Evolutionary conservation across 2,329 filamentous ascomycete species (phyloP), one percentile per base, ranked within the genome.

Genomic region (Coleophoma eucalyptorum): DNA sequence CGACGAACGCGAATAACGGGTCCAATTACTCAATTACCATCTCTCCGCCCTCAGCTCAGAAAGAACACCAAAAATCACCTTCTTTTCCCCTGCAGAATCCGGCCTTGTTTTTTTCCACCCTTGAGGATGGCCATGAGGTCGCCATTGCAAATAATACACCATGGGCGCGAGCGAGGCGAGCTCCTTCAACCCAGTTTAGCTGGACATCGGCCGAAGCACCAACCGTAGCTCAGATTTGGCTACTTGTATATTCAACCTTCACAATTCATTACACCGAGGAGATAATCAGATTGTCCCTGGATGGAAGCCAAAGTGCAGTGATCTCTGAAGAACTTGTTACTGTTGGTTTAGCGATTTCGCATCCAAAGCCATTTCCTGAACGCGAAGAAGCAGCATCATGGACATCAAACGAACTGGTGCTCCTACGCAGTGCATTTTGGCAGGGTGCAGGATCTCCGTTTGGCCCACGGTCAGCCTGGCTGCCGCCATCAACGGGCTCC

Each of bases 371-470:
- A 38, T 26, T 26, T 5, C 6, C 26, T 5, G 26, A 8, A 26
- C 6, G 26, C 4, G 35, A 15, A 15, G 16, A 38, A 5, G 35
- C 35, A 18, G 15, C 35, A 6, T 5, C 35, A 38, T 38, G 15
- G 16, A n/a, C 35, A 15, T n/a, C 67, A 11, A 61, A 66, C 10
- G 67, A 76, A 50, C 57, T 81, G 34, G 56, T 83, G 21, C 62
- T 82, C 43, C 68, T 80, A 2, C 72, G 79, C 50, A 71, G 72
- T 66, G 74, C 83, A 33, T 87, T 88, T 72, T 88, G 84, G 84
- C 84, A 87, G 61, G 84, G 84, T 43, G 84, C 84, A 31, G 84
- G 78, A 16, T 86, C 83, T 1, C 85, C 85, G 6, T 78, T 86
- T 50, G 85, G 85, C 11, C 71, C 83, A 43, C 83, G 83, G 19